Evolutionary conservation across 306 rosid genomes (phyloP), one percentile per base, ranked within the genome.

Genomic region (Glycine latifolia): DNA sequence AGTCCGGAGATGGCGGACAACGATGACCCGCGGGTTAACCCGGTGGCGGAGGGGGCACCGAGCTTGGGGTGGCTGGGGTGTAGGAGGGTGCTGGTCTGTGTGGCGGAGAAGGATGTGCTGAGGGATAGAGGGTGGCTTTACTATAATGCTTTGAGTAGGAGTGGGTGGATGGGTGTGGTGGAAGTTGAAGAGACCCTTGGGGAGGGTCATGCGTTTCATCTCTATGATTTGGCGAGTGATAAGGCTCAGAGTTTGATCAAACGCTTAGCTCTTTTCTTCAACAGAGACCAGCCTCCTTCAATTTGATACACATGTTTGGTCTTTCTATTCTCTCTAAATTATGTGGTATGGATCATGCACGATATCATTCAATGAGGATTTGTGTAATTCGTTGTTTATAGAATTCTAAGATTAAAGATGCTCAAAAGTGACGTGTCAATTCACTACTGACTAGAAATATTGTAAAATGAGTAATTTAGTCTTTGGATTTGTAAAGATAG

Each of bases 21-120:
- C 0, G 84, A 88, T 17, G 31, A 26, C 31, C 31, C 31, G 31
- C 31, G 31, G 31, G 31, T 26, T 26, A 26, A 26, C 31, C 31
- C 31, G 31, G 31, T 26, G 31, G 31, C 86, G 0, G 73, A 79
- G 16, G 88, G 69, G 3, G 82, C 88, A 3, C 84, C 84, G 0
- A 68, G 84, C 71, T 79, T 86, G 84, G 82, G 59, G 8, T 69
- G 85, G 81, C 4, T 88, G 67, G 85, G 85, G 4, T 86, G 87
- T 41, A 60, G 67, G 70, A 88, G 88, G 53, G 88, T 88, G 44
- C 47, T 79, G 65, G 83, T 79, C 47, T 84, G 84, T 72, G 83
- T 86, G 85, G 89, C 81, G 5, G 88, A 84, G 88, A 88, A 78
- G 26, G 91, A 88, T 60, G 44, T 84, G 33, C 2, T 81, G 17